Base-by-base conservation (phyloP, 2,329 filamentous ascomycete species). In the Monosporascus sp. region DNA sequence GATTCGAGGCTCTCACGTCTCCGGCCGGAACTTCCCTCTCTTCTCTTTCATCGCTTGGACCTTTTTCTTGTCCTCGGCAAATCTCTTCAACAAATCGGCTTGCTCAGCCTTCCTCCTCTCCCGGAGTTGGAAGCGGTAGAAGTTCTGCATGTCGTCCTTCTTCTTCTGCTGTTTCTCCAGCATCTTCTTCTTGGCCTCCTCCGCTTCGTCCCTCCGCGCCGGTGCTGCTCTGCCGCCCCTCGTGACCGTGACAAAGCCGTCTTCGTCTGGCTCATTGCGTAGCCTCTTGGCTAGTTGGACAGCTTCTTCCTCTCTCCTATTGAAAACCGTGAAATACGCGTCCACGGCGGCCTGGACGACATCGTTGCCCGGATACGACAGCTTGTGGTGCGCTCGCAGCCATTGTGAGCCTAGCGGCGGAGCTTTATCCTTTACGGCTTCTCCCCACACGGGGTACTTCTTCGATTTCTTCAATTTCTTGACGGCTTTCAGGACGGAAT, bases 161-260 rank as follows among this genome's bases (percentile, higher is more conserved):
- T 80, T 84, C 73, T 81, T 76, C 67, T 83, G 78, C 63, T 79
- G 77, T 70, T 85, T 81, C 72, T 87, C 83, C 67, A 84, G 74
- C 74, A 85, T 79, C 73, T 77, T 80, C 64, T 72, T 72, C 58
- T 72, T 75, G 52, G 78, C 78, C 61, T 84, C 81, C 65, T 85
- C 81, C 17, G 85, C 83, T 63, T 88, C 91, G 61, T 87, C 87
- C 57, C 85, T 79, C 52, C 86, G 81, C 2, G 89, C 91, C 1
- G 89, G 85, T n/a, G 87, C 88, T 7, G 79, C 79, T 54, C 87
- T 78, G 40, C 89, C 88, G 26, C 91, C 91, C 52, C 89, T 81
- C 1, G 86, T 88, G 24, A 99, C 94, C 3, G 92, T 97, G 48
- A 97, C 81, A 68, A 99, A 99, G 2, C 94, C 94, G 70, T 99